Evolutionary conservation across 2,329 filamentous ascomycete species (phyloP).

Genomic region (Exophiala mesophila): DNA sequence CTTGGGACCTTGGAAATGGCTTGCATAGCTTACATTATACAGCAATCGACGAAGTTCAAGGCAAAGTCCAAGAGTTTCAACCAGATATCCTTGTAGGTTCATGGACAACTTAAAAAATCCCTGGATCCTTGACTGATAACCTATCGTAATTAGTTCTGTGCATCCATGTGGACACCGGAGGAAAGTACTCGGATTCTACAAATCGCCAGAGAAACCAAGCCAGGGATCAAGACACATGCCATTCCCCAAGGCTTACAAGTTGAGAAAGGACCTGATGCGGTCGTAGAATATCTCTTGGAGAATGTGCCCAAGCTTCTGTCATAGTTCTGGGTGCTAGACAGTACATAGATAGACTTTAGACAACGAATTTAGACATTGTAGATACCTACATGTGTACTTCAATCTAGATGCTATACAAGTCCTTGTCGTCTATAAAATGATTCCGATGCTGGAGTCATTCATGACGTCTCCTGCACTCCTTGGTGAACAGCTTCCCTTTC

Average conservation of each 20-base stretch:
- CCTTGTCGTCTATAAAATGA: no score
- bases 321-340: no score
- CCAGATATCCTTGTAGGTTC: slow-evolving; percentile 54
- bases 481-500: no score
- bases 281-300: slow-evolving; percentile 40
- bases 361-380: no score
- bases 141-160: slow-evolving; percentile 49
- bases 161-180: slow-evolving; percentile 53
- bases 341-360: no score
- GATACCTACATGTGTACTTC: no score
- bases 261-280: slow-evolving; percentile 38
- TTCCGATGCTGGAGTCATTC: no score
- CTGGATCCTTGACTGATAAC: no score
- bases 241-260: slow-evolving; percentile 41
- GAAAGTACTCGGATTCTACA: slow-evolving; percentile 36
- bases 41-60: slow-evolving; percentile 54
- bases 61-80: slow-evolving; percentile 48
- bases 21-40: neutral
- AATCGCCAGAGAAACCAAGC: slow-evolving; percentile 35
- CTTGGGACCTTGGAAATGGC: neutral
- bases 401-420: no score
- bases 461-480: no score
- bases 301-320: slow-evolving; percentile 37
- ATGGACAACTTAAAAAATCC: no score
- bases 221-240: slow-evolving; percentile 40